phyloP scores from a whole-genome alignment of 305 asterid genomes.

The Lippia alba region DNA sequence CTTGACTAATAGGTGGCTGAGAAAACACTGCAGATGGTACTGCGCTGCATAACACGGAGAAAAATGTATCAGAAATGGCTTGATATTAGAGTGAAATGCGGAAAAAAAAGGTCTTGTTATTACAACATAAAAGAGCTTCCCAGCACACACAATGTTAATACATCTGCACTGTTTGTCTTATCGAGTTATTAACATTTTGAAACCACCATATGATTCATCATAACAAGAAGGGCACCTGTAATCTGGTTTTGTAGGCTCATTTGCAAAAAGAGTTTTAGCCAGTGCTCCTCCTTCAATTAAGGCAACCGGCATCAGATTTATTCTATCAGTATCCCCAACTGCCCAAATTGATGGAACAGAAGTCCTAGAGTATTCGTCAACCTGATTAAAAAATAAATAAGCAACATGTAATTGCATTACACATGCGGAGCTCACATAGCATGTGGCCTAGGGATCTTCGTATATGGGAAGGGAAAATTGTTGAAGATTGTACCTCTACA shows the following conservation, averaged over 20 bases:
- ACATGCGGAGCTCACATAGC: constrained; percentile 2
- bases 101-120: constrained; percentile 5
- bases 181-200: background rate
- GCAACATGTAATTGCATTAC: constrained; percentile 19
- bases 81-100: no score
- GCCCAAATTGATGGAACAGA: constrained; percentile 98
- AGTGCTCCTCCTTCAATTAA: constrained; percentile 97
- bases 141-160: background rate
- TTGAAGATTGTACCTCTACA: constrained; percentile 59
- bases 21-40: constrained; percentile 94
- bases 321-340: constrained; percentile 97
- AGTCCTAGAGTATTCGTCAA: constrained; percentile 86
- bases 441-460: constrained; percentile 35
- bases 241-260: constrained; percentile 87
- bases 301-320: constrained; percentile 97
- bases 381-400: constrained; percentile 52
- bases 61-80: no score
- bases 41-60: constrained; percentile 69
- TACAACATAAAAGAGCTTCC: no score
- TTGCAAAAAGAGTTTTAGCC: constrained; percentile 84
- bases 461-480: background rate
- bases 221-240: constrained; percentile 50
- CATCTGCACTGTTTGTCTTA: background rate
- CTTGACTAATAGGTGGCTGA: constrained; percentile 95
- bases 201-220: constrained; percentile 31